phyloP scores from a whole-genome alignment of 257 asterid genomes.

The Solanum neorickii region DNA sequence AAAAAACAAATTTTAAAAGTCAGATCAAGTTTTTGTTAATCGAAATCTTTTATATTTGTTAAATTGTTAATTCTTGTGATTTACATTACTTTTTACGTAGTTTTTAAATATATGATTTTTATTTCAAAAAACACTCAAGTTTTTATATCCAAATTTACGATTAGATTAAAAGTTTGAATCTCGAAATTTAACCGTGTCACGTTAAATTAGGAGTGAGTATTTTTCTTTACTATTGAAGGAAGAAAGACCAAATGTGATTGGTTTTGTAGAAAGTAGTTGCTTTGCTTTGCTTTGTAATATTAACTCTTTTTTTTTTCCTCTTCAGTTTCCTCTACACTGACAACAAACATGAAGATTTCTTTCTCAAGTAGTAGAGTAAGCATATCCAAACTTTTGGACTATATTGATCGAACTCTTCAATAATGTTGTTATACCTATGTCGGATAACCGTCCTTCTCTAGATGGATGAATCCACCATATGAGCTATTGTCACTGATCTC shows the following conservation, averaged over 20 bases:
- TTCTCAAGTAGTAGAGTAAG: neutral
- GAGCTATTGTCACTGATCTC: constrained; percentile 7
- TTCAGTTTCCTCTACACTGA: neutral
- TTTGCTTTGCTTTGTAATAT: neutral
- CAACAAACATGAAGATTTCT: neutral
- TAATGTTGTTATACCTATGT: neutral
- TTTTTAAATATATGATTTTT: no score
- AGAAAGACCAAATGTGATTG: neutral
- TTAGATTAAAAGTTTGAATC: neutral
- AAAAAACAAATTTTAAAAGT: neutral
- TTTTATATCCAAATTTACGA: no score
- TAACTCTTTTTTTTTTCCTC: neutral
- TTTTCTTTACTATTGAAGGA: neutral
- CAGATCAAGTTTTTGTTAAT: neutral
- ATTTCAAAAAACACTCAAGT: neutral
- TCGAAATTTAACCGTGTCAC: no score
- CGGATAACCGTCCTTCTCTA: neutral
- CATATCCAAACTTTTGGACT: neutral
- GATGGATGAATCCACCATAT: neutral
- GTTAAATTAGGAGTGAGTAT: neutral
- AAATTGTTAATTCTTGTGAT: no score
- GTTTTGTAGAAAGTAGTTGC: neutral
- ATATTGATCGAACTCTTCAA: neutral
- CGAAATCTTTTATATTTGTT: no score
- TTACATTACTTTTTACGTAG: no score